A percentile compares a stretch with the other conserved stretches of the same genome.
Evolutionary conservation across 208 protist genomes (phyloP).

Genomic region (Trypanosoma lewisi): DNA sequence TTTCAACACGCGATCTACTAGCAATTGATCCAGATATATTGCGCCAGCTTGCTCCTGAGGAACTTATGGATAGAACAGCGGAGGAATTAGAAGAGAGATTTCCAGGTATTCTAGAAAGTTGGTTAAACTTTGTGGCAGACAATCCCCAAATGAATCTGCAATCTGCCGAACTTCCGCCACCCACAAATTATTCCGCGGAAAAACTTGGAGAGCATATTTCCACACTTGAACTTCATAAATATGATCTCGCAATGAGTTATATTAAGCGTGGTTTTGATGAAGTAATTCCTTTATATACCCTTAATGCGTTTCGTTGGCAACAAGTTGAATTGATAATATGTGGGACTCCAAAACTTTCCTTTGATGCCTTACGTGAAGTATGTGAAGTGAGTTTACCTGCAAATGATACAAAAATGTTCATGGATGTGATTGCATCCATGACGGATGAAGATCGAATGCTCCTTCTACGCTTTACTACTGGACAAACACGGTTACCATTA

Average conservation of each 20-base stretch:
- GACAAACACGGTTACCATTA: slow-evolving; percentile 82
- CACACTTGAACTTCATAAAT: slow-evolving; percentile 59
- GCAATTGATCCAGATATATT: slow-evolving; percentile 64
- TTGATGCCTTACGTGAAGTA: slow-evolving; percentile 66
- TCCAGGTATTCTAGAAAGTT: slow-evolving; percentile 58
- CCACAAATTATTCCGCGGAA: slow-evolving; percentile 38
- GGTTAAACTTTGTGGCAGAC: slow-evolving; percentile 38
- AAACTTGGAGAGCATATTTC: slow-evolving; percentile 67
- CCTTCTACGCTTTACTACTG: slow-evolving; percentile 87
- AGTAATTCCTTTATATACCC: slow-evolving; percentile 79
- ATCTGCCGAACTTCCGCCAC: slow-evolving; percentile 51
- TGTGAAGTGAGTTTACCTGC: slow-evolving; percentile 73
- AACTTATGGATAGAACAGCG: slow-evolving; percentile 55
- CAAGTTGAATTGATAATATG: slow-evolving; percentile 81
- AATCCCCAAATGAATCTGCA: slow-evolving; percentile 39
- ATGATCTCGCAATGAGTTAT: slow-evolving; percentile 58
- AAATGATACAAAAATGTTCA: slow-evolving; percentile 62
- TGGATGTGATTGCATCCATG: slow-evolving; percentile 72
- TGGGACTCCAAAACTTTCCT: slow-evolving; percentile 75
- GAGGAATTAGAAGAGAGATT: slow-evolving; percentile 87
- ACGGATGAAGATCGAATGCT: slow-evolving; percentile 81
- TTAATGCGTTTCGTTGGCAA: slow-evolving; percentile 86
- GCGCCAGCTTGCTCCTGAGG: slow-evolving; percentile 47
- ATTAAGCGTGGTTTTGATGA: slow-evolving; percentile 79
- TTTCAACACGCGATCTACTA: slow-evolving; percentile 48